These are phyloP conservation scores for Clarireedia monteithiana DNA, from an alignment of 2,329 filamentous ascomycete genomes.

Conservation along the genomic window DNA sequence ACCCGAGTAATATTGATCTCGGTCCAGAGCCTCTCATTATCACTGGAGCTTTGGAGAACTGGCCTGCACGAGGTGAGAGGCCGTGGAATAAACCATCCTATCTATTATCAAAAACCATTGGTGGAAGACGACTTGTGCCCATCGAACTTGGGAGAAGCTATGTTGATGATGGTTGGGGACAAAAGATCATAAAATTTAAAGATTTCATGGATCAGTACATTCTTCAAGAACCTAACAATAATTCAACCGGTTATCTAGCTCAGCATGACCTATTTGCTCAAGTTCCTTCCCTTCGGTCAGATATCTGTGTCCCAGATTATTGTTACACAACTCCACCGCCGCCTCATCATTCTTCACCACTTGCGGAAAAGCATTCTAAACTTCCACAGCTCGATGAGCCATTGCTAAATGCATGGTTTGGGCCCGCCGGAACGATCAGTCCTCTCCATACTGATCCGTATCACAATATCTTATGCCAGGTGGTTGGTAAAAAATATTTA, in stretches of 20 bases:
- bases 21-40: slow-evolving; percentile 61
- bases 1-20: slow-evolving; percentile 30
- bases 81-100: slow-evolving; percentile 71
- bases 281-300: slow-evolving; percentile 65
- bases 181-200: slow-evolving; percentile 68
- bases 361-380: slow-evolving; percentile 33
- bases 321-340: slow-evolving; percentile 65
- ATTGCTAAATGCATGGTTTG: slow-evolving; percentile 86
- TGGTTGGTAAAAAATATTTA: slow-evolving; percentile 88
- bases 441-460: slow-evolving; percentile 92
- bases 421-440: slow-evolving; percentile 79
- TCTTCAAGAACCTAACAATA: background rate
- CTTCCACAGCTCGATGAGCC: slow-evolving; percentile 46
- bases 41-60: slow-evolving; percentile 53
- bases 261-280: slow-evolving; percentile 85
- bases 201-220: slow-evolving; percentile 51
- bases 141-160: slow-evolving; percentile 84
- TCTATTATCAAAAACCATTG: slow-evolving; percentile 65
- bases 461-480: slow-evolving; percentile 85
- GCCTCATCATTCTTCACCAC: slow-evolving; percentile 40
- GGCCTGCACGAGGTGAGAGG: slow-evolving; percentile 65
- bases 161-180: slow-evolving; percentile 76
- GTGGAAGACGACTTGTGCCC: slow-evolving; percentile 72
- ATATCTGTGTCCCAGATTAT: slow-evolving; percentile 76
- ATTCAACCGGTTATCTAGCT: slow-evolving; percentile 71